Conservation (phyloP, 2,329 filamentous ascomycete species). For the Phaeosphaeria sp. region DNA sequence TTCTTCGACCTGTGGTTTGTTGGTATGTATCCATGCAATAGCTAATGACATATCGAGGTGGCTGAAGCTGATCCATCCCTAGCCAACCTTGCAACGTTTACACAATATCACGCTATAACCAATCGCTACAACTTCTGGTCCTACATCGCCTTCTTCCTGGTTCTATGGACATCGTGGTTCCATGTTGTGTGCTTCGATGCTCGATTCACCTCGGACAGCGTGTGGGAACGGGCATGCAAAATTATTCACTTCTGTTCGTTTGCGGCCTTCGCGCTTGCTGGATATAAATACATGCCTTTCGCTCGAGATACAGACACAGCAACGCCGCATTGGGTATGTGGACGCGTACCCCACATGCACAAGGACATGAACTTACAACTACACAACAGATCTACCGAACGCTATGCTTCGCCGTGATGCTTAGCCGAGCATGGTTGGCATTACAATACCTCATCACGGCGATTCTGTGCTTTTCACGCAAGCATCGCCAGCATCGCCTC, state of each 20-base stretch:
- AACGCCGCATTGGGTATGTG: constrained; percentile 11
- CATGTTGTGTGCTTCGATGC: constrained; percentile 66
- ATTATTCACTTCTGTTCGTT: constrained; percentile 65
- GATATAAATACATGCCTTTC: constrained; percentile 32
- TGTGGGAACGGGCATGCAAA: constrained; percentile 65
- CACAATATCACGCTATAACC: constrained; percentile 59
- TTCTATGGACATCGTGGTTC: constrained; percentile 71
- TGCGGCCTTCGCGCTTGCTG: constrained; percentile 66
- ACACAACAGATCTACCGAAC: constrained; percentile 11
- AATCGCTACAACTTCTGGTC: constrained; percentile 39
- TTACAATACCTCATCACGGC: constrained; percentile 16
- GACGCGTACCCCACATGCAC: not conserved
- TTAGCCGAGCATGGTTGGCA: constrained; percentile 15
- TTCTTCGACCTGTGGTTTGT: constrained; percentile 37
- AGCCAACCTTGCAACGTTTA: constrained; percentile 67
- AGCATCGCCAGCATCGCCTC: not conserved
- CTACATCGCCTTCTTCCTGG: constrained; percentile 58
- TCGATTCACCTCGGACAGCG: constrained; percentile 66
- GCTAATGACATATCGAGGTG: not conserved
- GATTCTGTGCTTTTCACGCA: not conserved
- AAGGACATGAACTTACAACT: not conserved
- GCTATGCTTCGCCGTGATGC: constrained; percentile 16
- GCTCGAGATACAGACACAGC: not conserved
- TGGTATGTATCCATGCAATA: not conserved
- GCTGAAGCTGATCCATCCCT: not conserved